Percentiles rank a stretch among this genome's conserved stretches.
Conservation (phyloP, 768 basidiomycete species). For the Kwoniella europaea region DNA sequence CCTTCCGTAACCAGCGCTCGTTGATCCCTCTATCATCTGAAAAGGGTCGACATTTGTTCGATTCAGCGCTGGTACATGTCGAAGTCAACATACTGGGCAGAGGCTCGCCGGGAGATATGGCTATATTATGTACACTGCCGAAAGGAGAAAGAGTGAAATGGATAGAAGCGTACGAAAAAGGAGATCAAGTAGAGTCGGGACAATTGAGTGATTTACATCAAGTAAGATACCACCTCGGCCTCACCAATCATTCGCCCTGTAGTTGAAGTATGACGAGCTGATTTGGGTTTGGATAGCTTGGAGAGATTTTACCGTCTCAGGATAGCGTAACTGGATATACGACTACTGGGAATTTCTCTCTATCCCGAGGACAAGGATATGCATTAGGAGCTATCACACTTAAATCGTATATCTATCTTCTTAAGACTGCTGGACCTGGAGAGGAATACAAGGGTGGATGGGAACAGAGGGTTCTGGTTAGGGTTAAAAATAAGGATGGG, state of each 20-base stretch:
- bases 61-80: constrained; percentile 72
- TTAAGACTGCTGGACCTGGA: neutral
- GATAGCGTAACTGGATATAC: constrained; percentile 75
- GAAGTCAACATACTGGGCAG: constrained; percentile 67
- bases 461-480: constrained; percentile 9
- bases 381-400: constrained; percentile 77
- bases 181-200: constrained; percentile 1
- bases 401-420: constrained; percentile 16
- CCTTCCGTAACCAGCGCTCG: constrained; percentile 66
- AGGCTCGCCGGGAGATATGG: constrained; percentile 76
- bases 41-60: constrained; percentile 63
- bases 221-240: constrained; percentile 15
- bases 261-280: neutral
- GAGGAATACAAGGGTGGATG: neutral
- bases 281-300: constrained; percentile 26
- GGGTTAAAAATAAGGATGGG: constrained; percentile 29
- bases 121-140: constrained; percentile 70
- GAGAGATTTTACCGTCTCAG: constrained; percentile 59
- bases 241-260: neutral
- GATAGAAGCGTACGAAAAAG: constrained; percentile 55
- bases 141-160: constrained; percentile 65
- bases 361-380: constrained; percentile 75
- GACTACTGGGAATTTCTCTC: constrained; percentile 81
- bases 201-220: constrained; percentile 23
- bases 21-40: constrained; percentile 61